These are phyloP conservation scores for Pythium brachiatum DNA, from an alignment of 352 stramenopile genomes.

Conservation along the genomic window DNA sequence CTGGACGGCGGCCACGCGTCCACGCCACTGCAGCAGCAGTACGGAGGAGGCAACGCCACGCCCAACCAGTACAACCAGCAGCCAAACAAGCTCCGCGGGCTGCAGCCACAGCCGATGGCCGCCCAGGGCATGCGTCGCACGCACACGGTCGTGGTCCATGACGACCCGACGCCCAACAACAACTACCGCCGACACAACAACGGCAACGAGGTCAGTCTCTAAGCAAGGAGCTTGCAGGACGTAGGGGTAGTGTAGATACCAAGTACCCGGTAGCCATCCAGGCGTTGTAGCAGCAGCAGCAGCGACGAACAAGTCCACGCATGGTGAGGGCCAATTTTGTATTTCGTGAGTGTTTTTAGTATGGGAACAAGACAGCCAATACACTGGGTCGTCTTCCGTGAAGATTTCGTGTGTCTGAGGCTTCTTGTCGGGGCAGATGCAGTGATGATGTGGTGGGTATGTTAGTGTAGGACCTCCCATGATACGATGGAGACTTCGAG, in stretches of 20 bases:
- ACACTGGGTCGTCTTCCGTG: neutral
- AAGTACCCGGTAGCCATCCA: neutral
- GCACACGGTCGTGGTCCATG: conserved; percentile 23
- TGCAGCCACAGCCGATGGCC: conserved; percentile 14
- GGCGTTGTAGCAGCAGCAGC: no score
- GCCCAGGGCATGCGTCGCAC: conserved; percentile 23
- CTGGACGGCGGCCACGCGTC: conserved; percentile 19
- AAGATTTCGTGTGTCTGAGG: neutral
- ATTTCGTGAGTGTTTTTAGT: conserved; percentile 5
- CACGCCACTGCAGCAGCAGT: conserved; percentile 22
- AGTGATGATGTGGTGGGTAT: no score
- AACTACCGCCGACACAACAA: conserved; percentile 21
- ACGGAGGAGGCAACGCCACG: conserved; percentile 7
- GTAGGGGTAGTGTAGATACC: neutral
- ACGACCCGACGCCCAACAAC: conserved; percentile 22
- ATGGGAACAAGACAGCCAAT: neutral
- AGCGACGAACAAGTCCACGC: no score
- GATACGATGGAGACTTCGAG: no score
- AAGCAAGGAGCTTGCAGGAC: neutral
- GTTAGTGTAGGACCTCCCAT: neutral
- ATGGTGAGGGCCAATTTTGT: conserved; percentile 3
- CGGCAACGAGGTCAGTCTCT: conserved; percentile 24
- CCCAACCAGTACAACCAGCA: conserved; percentile 17
- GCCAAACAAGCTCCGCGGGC: conserved; percentile 7
- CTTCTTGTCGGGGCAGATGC: neutral